Conservation (phyloP, 495 filamentous ascomycete species). For the Penicillium canariense region DNA sequence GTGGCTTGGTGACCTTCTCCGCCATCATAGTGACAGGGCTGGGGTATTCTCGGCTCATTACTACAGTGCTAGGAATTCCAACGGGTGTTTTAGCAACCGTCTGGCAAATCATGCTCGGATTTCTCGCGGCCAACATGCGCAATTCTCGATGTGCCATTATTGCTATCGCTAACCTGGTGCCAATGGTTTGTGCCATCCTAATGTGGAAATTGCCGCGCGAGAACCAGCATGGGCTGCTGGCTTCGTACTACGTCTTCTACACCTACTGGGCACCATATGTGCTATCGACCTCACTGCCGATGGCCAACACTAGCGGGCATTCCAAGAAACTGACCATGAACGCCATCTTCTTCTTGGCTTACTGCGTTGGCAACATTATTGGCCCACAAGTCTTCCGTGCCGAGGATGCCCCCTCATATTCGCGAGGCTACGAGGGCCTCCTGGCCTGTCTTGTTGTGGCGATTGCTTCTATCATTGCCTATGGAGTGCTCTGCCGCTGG, state of each 20-base stretch:
- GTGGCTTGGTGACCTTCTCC: slow-evolving; percentile 37
- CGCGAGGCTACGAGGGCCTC: slow-evolving; percentile 30
- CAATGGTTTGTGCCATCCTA: slow-evolving; percentile 34
- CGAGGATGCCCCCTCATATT: slow-evolving; percentile 50
- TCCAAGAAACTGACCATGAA: slow-evolving; percentile 33
- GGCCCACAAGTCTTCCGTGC: slow-evolving; percentile 59
- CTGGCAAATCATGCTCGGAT: slow-evolving; percentile 33
- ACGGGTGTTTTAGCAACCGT: slow-evolving; percentile 31
- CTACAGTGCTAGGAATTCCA: slow-evolving; percentile 35
- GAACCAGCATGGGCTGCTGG: slow-evolving; percentile 34
- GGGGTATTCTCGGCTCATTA: slow-evolving; percentile 32
- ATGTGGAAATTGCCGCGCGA: slow-evolving; percentile 35
- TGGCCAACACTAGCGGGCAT: slow-evolving; percentile 40
- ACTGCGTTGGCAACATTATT: slow-evolving; percentile 51
- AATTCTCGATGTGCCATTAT: slow-evolving; percentile 38
- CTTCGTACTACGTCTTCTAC: slow-evolving; percentile 25
- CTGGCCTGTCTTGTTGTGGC: slow-evolving; percentile 21
- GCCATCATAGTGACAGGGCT: slow-evolving; percentile 37
- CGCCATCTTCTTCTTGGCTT: slow-evolving; percentile 30
- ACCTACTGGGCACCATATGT: slow-evolving; percentile 40
- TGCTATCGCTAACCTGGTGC: slow-evolving; percentile 28
- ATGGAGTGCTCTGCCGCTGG: slow-evolving; percentile 19
- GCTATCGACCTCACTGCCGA: slow-evolving; percentile 36
- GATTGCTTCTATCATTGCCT: slow-evolving; percentile 25
- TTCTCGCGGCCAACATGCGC: slow-evolving; percentile 32